Conservation (phyloP, 1,284 basidiomycete species). For the Ustanciosporium gigantosporum region DNA sequence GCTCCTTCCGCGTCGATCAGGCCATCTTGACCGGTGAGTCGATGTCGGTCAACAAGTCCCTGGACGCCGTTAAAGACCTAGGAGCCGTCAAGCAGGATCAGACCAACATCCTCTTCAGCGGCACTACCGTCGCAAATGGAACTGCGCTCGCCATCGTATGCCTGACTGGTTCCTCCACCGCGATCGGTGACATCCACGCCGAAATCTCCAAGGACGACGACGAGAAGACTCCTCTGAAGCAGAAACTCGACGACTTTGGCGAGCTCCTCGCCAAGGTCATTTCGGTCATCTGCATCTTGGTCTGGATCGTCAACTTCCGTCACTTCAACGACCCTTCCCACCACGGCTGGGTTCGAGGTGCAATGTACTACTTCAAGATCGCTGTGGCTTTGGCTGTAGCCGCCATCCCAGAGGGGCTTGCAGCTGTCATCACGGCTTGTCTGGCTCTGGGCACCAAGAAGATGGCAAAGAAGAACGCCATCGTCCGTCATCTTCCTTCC, state of each 20-base stretch:
- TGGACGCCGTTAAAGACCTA: slow-evolving; percentile 40
- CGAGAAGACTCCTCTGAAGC: slow-evolving; percentile 58
- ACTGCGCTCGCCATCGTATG: slow-evolving; percentile 53
- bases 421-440: slow-evolving; percentile 60
- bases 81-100: slow-evolving; percentile 60
- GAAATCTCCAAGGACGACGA: slow-evolving; percentile 56
- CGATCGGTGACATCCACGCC: slow-evolving; percentile 58
- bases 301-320: slow-evolving; percentile 60
- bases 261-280: slow-evolving; percentile 59
- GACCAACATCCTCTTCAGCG: slow-evolving; percentile 59
- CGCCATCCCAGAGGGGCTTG: slow-evolving; percentile 59
- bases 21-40: slow-evolving; percentile 60
- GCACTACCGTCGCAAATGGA: slow-evolving; percentile 56
- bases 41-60: slow-evolving; percentile 53
- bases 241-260: slow-evolving; percentile 60
- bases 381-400: slow-evolving; percentile 60
- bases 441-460: slow-evolving; percentile 60
- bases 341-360: slow-evolving; percentile 56
- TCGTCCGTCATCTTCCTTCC: slow-evolving; percentile 57
- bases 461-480: slow-evolving; percentile 60
- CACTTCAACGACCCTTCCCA: slow-evolving; percentile 59
- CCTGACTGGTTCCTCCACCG: slow-evolving; percentile 52
- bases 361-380: slow-evolving; percentile 61
- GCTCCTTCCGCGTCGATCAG: slow-evolving; percentile 57
- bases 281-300: slow-evolving; percentile 58